Conservation (phyloP, 768 basidiomycete genomes). For the Chlorophyllum brunneum region DNA sequence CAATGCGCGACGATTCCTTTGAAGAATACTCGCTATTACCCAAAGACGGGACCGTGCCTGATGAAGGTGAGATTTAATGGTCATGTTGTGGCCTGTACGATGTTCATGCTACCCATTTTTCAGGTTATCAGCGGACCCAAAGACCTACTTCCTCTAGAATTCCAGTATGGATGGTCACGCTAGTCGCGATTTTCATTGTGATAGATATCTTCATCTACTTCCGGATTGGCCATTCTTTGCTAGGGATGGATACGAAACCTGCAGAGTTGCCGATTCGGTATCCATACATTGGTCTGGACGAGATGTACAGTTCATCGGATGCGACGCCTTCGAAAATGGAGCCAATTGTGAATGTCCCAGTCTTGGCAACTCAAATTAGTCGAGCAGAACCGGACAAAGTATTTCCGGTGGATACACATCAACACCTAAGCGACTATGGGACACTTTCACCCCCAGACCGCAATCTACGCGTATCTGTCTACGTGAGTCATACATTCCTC, state of each 20-base stretch:
- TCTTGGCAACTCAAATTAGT: constrained; percentile 22
- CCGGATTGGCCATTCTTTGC: constrained; percentile 16
- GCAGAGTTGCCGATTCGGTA: constrained; percentile 22
- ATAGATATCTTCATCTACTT: constrained; percentile 22
- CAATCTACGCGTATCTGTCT: constrained; percentile 19
- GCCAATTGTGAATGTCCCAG: constrained; percentile 21
- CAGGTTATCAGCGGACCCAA: not conserved
- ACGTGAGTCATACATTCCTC: too few species aligned
- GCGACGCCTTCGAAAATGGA: constrained; percentile 18
- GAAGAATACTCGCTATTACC: constrained; percentile 6
- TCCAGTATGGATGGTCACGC: constrained; percentile 7
- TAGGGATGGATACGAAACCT: constrained; percentile 8
- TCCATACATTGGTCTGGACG: constrained; percentile 24
- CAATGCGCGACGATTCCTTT: constrained; percentile 1
- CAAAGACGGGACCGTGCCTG: not conserved
- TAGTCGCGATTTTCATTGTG: constrained; percentile 18
- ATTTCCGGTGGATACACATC: constrained; percentile 22
- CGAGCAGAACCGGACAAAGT: constrained; percentile 18
- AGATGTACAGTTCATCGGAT: constrained; percentile 17
- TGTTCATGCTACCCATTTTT: not conserved
- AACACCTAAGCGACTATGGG: constrained; percentile 25
- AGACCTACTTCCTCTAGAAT: not conserved
- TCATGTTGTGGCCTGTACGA: too few species aligned
- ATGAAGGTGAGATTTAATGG: too few species aligned
- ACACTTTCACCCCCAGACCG: constrained; percentile 25